A percentile compares a stretch with the other conserved stretches of the same genome.
phyloP scores from a whole-genome alignment of 176 grass and related monocot genomes.

The Musa acuminata region DNA sequence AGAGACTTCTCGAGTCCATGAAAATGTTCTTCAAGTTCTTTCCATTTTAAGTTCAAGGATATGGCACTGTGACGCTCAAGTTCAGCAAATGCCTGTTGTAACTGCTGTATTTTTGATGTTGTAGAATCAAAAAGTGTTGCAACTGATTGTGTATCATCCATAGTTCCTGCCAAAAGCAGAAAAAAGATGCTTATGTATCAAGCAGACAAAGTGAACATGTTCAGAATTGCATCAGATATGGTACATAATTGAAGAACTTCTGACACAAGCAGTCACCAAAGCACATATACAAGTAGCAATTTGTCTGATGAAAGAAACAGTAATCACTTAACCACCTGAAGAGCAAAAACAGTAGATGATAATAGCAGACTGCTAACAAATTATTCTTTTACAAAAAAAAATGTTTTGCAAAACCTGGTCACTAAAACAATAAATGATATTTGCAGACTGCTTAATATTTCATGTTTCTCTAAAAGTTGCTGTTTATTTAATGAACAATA shows the following conservation, averaged over 20 bases:
- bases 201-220: not conserved
- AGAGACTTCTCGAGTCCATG: conserved; percentile 70
- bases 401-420: not conserved
- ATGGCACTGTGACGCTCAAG: conserved; percentile 62
- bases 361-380: not conserved
- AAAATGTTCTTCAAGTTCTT: conserved; percentile 88
- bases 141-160: conserved; percentile 56
- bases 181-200: not conserved
- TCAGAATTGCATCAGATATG: not conserved
- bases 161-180: conserved; percentile 12
- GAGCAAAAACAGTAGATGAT: not conserved
- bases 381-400: not conserved
- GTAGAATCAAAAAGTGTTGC: conserved; percentile 71
- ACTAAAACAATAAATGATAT: too few species aligned
- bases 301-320: too few species aligned
- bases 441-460: too few species aligned
- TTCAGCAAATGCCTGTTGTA: conserved; percentile 64
- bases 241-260: too few species aligned
- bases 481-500: not conserved
- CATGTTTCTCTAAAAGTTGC: too few species aligned
- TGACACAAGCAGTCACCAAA: too few species aligned
- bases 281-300: too few species aligned
- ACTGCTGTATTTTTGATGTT: conserved; percentile 68
- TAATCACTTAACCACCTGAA: not conserved
- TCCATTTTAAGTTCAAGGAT: conserved; percentile 82